Percentiles rank a stretch among this genome's conserved stretches.
Evolutionary conservation across 148 eudicot species (phyloP).

Genomic region (Fagopyrum homotropicum): DNA sequence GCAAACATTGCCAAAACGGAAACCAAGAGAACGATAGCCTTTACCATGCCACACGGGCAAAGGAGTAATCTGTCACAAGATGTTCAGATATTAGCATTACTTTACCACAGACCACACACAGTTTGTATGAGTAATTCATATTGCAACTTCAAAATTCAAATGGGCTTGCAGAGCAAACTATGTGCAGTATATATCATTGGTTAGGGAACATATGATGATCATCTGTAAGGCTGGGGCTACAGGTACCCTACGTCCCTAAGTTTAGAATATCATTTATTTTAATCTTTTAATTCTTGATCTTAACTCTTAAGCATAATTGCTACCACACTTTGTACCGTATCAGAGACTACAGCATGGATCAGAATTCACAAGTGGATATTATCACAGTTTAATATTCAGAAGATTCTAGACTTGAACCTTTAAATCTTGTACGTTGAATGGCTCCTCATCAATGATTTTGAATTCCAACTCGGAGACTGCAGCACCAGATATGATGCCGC

Average conservation of each 20-base stretch:
- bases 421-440: constrained; percentile 62
- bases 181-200: neutral
- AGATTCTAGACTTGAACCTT: constrained; percentile 39
- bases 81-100: neutral
- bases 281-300: neutral
- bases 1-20: constrained; percentile 80
- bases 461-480: constrained; percentile 93
- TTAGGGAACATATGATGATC: neutral
- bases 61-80: constrained; percentile 62
- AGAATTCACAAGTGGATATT: neutral
- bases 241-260: neutral
- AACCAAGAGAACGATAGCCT: constrained; percentile 89
- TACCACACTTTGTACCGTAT: neutral
- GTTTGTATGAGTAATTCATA: neutral
- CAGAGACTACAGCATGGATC: neutral
- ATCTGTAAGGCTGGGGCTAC: neutral
- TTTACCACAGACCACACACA: neutral
- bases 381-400: neutral
- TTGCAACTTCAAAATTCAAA: neutral
- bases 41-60: constrained; percentile 97
- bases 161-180: neutral
- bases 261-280: neutral
- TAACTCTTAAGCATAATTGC: neutral
- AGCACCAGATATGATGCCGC: constrained; percentile 77
- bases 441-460: constrained; percentile 72